Evolutionary conservation across 331 rosid species (phyloP), one percentile per base, ranked within the genome.

Genomic region (Arachis monticola): DNA sequence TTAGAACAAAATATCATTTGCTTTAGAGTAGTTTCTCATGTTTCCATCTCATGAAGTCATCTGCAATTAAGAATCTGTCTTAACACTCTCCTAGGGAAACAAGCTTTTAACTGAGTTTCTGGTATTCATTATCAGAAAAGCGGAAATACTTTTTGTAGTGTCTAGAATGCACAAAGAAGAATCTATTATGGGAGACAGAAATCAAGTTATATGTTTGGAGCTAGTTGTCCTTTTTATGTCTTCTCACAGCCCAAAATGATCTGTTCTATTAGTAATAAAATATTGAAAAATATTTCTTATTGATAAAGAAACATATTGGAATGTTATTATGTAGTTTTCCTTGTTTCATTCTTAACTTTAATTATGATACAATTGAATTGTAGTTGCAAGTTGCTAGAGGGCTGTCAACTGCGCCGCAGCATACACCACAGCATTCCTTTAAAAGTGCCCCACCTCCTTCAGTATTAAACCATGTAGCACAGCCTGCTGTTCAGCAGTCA

Each of bases 321-420:
- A 69, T 47, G 8, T 6, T 1, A 6, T 46, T 75, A 58, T 75
- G 0, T 2, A 35, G 0, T 6, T 44, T 12, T 65, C 44, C 31
- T n/a, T 10, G 41, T 42, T 60, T 42, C 27, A 61, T 42, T 42
- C 69, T 57, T 72, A 27, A 67, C 40, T 56, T 42, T 32, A 45
- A 61, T 46, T 1, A 57, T 75, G 71, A 63, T 72, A 10, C 38
- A 35, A 46, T 79, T 67, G 72, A 76, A 77, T 75, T 80, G 75
- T 81, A 95, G 99, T 83, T 95, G 82, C 88, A 89, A 79, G 86
- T 86, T 55, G 55, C 92, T 64, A 92, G 83, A 78, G 97, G 85
- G 30, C 93, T 81, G 52, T 70, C 87, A 22, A 77, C 82, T 68
- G 74, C 74, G 12, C 55, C 84, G 10, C 91, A 85, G 76, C 74